Evolutionary conservation across 1,284 basidiomycete species (phyloP).

Genomic region (Hemileia vastatrix): DNA sequence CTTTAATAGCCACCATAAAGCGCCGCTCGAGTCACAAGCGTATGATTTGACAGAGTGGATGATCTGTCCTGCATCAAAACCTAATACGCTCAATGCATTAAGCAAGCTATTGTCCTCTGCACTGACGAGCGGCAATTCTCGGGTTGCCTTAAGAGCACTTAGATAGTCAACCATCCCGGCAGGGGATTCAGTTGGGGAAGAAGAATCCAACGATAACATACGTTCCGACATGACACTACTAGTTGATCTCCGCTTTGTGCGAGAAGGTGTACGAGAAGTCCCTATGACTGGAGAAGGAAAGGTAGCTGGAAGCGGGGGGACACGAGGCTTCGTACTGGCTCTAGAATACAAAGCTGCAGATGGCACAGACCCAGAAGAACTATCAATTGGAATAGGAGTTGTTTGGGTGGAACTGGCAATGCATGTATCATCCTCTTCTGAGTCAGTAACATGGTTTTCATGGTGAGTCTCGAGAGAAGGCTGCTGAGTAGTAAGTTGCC

Average conservation of each 20-base stretch:
- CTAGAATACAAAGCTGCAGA: constrained; percentile 2
- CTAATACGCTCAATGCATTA: constrained; percentile 62
- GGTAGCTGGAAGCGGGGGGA: constrained; percentile 18
- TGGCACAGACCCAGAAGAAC: neutral
- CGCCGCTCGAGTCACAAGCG: constrained; percentile 84
- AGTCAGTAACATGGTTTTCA: neutral
- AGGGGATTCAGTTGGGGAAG: constrained; percentile 57
- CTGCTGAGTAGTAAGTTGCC: neutral
- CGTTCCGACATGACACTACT: constrained; percentile 59
- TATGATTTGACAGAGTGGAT: constrained; percentile 81
- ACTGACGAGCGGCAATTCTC: constrained; percentile 9
- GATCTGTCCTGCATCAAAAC: constrained; percentile 88
- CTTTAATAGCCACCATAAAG: constrained; percentile 93
- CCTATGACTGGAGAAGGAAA: constrained; percentile 33
- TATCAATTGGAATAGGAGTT: constrained; percentile 25
- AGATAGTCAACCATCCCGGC: constrained; percentile 53
- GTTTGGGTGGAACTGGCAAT: constrained; percentile 23
- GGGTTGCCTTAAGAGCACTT: constrained; percentile 13
- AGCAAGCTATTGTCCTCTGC: constrained; percentile 65
- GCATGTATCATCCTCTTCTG: constrained; percentile 27
- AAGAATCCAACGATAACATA: constrained; percentile 49
- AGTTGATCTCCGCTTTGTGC: constrained; percentile 86
- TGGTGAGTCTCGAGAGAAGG: neutral
- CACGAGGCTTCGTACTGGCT: constrained; percentile 19
- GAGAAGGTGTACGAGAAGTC: constrained; percentile 70